These are phyloP conservation scores for Ascosphaera apis DNA, from an alignment of 2,329 filamentous ascomycete species.

Conservation along the genomic window DNA sequence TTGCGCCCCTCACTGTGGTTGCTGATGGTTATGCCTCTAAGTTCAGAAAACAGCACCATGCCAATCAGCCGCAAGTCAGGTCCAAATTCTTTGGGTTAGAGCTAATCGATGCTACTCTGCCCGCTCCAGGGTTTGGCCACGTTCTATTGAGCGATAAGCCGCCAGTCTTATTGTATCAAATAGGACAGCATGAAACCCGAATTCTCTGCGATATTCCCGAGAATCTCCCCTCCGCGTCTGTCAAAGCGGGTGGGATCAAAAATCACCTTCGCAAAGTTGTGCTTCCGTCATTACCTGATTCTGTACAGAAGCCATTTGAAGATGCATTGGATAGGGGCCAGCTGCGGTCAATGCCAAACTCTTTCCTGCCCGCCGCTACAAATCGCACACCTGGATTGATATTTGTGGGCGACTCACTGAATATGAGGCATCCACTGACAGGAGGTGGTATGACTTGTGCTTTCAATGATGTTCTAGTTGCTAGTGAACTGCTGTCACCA, in stretches of 20 bases:
- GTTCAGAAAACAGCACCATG: slow-evolving; percentile 62
- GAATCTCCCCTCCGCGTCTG: slow-evolving; percentile 47
- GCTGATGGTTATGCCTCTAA: slow-evolving; percentile 84
- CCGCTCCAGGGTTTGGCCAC: slow-evolving; percentile 54
- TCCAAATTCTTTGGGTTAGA: slow-evolving; percentile 90
- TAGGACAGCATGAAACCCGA: slow-evolving; percentile 81
- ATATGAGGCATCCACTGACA: slow-evolving; percentile 97
- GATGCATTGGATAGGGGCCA: slow-evolving; percentile 55
- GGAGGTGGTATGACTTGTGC: slow-evolving; percentile 97
- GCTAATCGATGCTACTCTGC: slow-evolving; percentile 65
- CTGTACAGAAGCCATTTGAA: slow-evolving; percentile 49
- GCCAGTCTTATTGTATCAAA: slow-evolving; percentile 86
- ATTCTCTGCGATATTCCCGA: slow-evolving; percentile 73
- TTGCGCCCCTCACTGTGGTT: slow-evolving; percentile 67
- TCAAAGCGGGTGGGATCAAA: slow-evolving; percentile 59
- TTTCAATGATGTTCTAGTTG: slow-evolving; percentile 69
- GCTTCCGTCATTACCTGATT: slow-evolving; percentile 50
- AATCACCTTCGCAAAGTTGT: slow-evolving; percentile 61
- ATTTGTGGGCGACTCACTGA: slow-evolving; percentile 80
- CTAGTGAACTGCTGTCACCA: slow-evolving; percentile 52
- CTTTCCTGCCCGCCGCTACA: slow-evolving; percentile 62
- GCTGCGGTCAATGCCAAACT: slow-evolving; percentile 87
- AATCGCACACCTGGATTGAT: slow-evolving; percentile 50
- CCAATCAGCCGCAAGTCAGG: slow-evolving; percentile 42
- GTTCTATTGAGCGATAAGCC: slow-evolving; percentile 59